Base-by-base conservation (phyloP, 257 asterid genomes). In the Marsdenia floribunda region DNA sequence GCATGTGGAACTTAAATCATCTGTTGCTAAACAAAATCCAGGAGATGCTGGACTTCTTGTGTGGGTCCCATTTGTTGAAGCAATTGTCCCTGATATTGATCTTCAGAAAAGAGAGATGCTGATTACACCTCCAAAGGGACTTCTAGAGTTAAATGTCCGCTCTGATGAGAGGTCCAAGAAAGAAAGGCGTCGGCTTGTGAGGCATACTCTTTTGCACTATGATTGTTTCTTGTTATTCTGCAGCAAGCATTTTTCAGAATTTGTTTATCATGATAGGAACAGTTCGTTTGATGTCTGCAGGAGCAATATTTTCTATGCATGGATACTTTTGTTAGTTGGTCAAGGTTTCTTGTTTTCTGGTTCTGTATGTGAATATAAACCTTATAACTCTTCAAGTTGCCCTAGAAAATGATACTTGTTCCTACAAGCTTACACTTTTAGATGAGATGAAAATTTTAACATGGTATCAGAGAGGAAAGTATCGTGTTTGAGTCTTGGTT, bases 101-200 rank as follows among this genome's bases (percentile, higher is more conserved):
- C 72, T 89, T 71, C 87, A 78, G 50, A 89, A 85, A 77, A 78
- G 93, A 83, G 97, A 92, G 83, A 90, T 94, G 96, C 74, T 87
- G 80, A 92, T 94, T 82, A 94, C 96, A 73, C 99, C 99, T 78
- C 99, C 99, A 29, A 89, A 90, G 85, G 99, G 99, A 76, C 96
- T 94, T 63, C 82, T 94, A 75, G 96, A 89, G 78, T 83, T 94
- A 81, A 94, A 94, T 77, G 71, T 94, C 61, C 96, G 96, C 74
- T 40, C 90, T 66, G 86, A 90, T 78, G 97, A 86, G 78, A 92
- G 85, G 83, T 83, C 96, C 87, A 94, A 94, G 90, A 94, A 92
- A 89, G 98, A 94, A 86, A 94, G 99, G 81, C 97, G 97, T 13
- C 95, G 89, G 84, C 87, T 89, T 86, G 99, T 94, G 87, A 94